A percentile compares a stretch with the other conserved stretches of the same genome.
These are phyloP conservation scores for Trypanosoma platydactyli DNA, from an alignment of 208 protist genomes.

Conservation along the genomic window DNA sequence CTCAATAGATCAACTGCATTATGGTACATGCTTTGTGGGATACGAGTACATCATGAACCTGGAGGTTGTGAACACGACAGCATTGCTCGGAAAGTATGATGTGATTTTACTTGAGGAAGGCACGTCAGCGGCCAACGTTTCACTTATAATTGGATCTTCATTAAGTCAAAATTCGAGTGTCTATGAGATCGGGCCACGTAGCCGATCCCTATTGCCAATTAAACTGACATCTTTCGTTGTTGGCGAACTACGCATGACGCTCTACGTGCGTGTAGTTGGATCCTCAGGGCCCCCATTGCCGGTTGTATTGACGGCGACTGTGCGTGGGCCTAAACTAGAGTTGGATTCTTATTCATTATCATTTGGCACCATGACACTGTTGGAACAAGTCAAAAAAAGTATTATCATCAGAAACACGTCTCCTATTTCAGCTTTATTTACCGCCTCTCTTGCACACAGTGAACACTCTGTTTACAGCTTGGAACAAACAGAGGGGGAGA, in stretches of 20 bases:
- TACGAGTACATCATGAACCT: slow-evolving; percentile 87
- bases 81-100: slow-evolving; percentile 92
- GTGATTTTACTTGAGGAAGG: slow-evolving; percentile 68
- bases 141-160: slow-evolving; percentile 38
- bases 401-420: slow-evolving; percentile 82
- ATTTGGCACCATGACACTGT: slow-evolving; percentile 75
- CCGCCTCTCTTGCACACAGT: slow-evolving; percentile 14
- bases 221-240: slow-evolving; percentile 71
- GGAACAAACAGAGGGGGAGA: slow-evolving; percentile 49
- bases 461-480: slow-evolving; percentile 27
- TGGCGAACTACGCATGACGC: slow-evolving; percentile 77
- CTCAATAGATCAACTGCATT: slow-evolving; percentile 69
- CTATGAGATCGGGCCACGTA: slow-evolving; percentile 43
- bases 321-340: slow-evolving; percentile 76
- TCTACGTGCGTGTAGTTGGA: slow-evolving; percentile 83
- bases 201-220: slow-evolving; percentile 67
- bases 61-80: slow-evolving; percentile 89
- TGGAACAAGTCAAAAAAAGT: slow-evolving; percentile 40
- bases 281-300: slow-evolving; percentile 34
- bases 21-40: slow-evolving; percentile 90
- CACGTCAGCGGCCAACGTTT: slow-evolving; percentile 21
- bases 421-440: slow-evolving; percentile 75
- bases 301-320: slow-evolving; percentile 65
- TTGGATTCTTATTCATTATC: slow-evolving; percentile 47
- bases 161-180: slow-evolving; percentile 31